Base-by-base conservation (phyloP, 139 green algal genomes). In the Tetradesmus obliquus region DNA sequence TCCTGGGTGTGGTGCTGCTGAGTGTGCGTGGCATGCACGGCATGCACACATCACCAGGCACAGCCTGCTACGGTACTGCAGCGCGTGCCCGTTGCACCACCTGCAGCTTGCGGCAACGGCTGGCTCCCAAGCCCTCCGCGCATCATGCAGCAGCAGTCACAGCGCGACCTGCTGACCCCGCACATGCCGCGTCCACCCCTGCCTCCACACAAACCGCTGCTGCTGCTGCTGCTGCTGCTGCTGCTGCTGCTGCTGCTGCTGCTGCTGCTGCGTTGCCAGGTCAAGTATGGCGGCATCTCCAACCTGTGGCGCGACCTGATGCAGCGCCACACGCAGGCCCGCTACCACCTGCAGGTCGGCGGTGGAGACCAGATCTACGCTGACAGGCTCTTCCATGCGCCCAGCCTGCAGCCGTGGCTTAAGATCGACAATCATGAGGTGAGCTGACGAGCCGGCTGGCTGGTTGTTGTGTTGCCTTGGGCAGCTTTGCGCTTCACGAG, bases 321-420 rank as follows among this genome's bases (percentile, higher is more conserved):
- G 60, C 32, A 17, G 32, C 81, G 82, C 51, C 89, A 92, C 15
- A 12, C 20, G 5, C 60, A 82, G 66, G 5, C 55, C 24, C 80
- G 51, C 32, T 92, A 84, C 81, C 89, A 92, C 82, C 55, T 92
- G 20, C 74, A 86, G 24, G 55, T 93, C 15, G 91, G 91, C 6
- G 91, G 93, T 0, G 93, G 93, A 4, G 93, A 95, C 90, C 94
- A 95, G 94, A 82, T 95, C 24, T 95, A 95, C 91, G 90, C 88
- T 87, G 94, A 95, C 86, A 76, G 79, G 17, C 55, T 90, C 13
- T 90, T 90, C 6, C 55, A 90, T 10, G 51, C 83, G 86, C 86
- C 86, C 5, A 83, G 55, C 3, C 45, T 90, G 8, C 76, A 90
- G 86, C 86, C 66, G 4, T 90, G 86, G 86, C 86, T 90, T 3